phyloP scores from a whole-genome alignment of 1,139 yeast species.

The Dujonia santamariae region DNA sequence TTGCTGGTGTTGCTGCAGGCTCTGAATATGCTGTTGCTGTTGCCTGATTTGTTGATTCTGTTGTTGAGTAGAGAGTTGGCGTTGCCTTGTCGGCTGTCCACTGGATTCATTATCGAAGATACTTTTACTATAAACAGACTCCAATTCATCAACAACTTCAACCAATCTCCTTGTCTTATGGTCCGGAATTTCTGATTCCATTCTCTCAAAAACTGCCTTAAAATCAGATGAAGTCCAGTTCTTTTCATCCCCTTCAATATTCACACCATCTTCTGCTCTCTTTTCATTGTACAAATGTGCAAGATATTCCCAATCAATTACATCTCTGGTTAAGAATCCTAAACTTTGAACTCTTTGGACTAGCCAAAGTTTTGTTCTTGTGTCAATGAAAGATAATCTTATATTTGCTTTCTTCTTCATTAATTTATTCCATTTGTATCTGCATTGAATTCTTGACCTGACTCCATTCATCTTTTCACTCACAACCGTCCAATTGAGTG shows the following conservation, averaged over 20 bases:
- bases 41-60: not conserved
- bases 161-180: constrained; percentile 23
- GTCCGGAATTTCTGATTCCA: constrained; percentile 30
- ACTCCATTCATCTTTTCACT: constrained; percentile 87
- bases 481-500: constrained; percentile 86
- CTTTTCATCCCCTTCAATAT: not conserved
- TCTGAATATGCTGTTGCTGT: constrained; percentile 4
- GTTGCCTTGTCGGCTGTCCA: too few relatives aligned
- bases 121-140: constrained; percentile 15
- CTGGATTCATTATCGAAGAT: constrained; percentile 1
- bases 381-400: constrained; percentile 48
- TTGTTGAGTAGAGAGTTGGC: constrained; percentile 6
- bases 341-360: constrained; percentile 47
- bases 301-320: constrained; percentile 57
- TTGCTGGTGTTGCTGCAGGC: constrained; percentile 3
- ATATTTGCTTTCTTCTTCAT: constrained; percentile 56
- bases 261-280: not conserved
- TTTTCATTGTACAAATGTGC: constrained; percentile 11
- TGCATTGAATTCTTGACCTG: constrained; percentile 87
- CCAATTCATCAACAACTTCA: constrained; percentile 21
- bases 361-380: constrained; percentile 56
- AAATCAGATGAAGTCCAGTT: constrained; percentile 34
- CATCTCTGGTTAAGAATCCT: constrained; percentile 44
- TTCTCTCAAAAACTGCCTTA: constrained; percentile 32
- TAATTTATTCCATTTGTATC: constrained; percentile 90